Percentiles rank a stretch among this genome's conserved stretches.
Evolutionary conservation across 176 grass and related monocot genomes (phyloP).

Genomic region (Lolium perenne): DNA sequence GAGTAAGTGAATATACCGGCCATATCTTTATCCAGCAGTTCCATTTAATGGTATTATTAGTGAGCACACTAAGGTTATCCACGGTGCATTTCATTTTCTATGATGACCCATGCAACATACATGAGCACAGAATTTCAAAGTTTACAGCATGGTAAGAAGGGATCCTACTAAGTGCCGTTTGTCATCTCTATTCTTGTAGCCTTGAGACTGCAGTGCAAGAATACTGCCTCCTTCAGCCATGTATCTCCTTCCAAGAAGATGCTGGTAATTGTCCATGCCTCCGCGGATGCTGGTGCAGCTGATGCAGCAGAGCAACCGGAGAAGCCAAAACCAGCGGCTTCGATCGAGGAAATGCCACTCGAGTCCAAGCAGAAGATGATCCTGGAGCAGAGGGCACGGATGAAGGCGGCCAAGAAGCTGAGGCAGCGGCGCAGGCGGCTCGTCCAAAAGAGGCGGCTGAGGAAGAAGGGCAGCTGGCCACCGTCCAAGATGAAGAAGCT

Average conservation of each 20-base stretch:
- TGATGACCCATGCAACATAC: neutral
- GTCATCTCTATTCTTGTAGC: constrained; percentile 50
- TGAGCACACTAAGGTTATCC: neutral
- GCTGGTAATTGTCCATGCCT: constrained; percentile 50
- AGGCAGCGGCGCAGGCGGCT: constrained; percentile 73
- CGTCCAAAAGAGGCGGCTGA: constrained; percentile 74
- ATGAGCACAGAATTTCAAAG: constrained; percentile 5
- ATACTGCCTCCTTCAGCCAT: constrained; percentile 14
- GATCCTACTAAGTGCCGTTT: constrained; percentile 15
- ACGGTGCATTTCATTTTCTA: neutral
- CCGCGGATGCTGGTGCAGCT: constrained; percentile 50
- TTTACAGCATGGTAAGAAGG: neutral
- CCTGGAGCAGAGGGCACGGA: constrained; percentile 58
- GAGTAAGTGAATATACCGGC: neutral
- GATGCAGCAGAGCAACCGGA: constrained; percentile 49
- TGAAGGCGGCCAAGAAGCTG: constrained; percentile 80
- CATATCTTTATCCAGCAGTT: neutral
- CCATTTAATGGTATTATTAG: neutral
- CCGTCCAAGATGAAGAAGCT: constrained; percentile 91
- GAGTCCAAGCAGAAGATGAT: constrained; percentile 81
- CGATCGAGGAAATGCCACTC: constrained; percentile 66
- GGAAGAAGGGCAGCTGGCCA: constrained; percentile 91
- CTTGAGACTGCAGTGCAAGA: constrained; percentile 58
- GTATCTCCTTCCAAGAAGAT: constrained; percentile 49
- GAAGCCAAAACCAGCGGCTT: constrained; percentile 35